Conservation (phyloP, 371 early-diverging fungal species). For the Actinomortierella wolfii region DNA sequence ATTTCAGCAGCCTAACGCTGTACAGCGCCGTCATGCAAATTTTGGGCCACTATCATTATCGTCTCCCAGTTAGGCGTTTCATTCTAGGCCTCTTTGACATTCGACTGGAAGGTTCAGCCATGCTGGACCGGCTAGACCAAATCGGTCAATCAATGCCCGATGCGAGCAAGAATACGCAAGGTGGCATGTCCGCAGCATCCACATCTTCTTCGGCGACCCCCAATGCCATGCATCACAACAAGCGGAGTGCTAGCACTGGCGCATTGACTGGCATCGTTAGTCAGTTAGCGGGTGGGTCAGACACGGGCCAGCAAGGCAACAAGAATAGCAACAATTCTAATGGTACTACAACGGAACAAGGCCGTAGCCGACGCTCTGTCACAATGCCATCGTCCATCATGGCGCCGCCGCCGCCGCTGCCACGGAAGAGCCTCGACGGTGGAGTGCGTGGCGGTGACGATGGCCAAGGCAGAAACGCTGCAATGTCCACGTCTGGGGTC, state of each 20-base stretch:
- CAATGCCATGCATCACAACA: background rate
- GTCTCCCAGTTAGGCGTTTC: conserved; percentile 76
- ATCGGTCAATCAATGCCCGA: background rate
- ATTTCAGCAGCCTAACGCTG: conserved; percentile 61
- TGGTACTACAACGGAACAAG: no score
- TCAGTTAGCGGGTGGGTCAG: no score
- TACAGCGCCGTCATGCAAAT: conserved; percentile 70
- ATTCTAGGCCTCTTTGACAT: conserved; percentile 83
- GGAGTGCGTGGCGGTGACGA: no score
- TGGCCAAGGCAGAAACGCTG: no score
- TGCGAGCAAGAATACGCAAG: background rate
- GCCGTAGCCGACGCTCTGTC: no score
- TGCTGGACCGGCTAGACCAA: conserved; percentile 40
- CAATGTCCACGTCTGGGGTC: no score
- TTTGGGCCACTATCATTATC: conserved; percentile 72
- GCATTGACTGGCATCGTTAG: conserved; percentile 5
- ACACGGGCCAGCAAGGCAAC: no score
- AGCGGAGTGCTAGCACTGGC: conserved; percentile 12
- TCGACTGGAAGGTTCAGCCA: conserved; percentile 50
- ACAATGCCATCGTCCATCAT: no score
- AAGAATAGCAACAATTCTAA: no score
- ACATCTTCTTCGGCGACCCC: background rate
- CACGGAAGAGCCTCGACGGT: no score
- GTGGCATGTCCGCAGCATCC: background rate
- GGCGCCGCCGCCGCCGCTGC: no score